A percentile compares a stretch with the other conserved stretches of the same genome.
These are phyloP conservation scores for Phialophora expanda DNA, from an alignment of 2,329 filamentous ascomycete genomes.

Conservation along the genomic window DNA sequence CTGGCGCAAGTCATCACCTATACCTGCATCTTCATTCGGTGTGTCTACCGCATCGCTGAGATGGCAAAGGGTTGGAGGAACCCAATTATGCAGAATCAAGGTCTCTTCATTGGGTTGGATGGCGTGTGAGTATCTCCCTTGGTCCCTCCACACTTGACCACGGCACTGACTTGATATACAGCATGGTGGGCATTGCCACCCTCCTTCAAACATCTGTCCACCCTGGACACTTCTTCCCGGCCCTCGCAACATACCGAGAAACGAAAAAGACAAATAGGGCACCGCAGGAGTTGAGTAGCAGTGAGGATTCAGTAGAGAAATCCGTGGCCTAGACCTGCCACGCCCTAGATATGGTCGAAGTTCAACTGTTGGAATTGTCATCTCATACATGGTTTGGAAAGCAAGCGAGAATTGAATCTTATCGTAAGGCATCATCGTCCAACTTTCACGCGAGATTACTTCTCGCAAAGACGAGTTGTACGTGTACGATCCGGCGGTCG, in stretches of 20 bases:
- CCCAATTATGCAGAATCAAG: constrained; percentile 55
- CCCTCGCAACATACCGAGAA: constrained; percentile 6
- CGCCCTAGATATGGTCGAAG: not conserved
- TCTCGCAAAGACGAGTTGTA: not conserved
- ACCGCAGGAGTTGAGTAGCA: not conserved
- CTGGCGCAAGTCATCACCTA: constrained; percentile 42
- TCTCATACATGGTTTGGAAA: not conserved
- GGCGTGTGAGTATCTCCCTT: constrained; percentile 41
- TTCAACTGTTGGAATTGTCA: not conserved
- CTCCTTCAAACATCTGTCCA: constrained; percentile 33
- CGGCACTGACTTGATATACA: not conserved
- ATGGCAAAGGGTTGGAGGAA: constrained; percentile 55
- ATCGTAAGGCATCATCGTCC: not conserved
- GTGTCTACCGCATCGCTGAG: constrained; percentile 57
- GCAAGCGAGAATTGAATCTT: not conserved
- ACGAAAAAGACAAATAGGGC: constrained; percentile 8
- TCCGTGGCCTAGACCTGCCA: not conserved
- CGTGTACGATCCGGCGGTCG: not conserved
- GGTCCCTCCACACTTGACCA: not conserved
- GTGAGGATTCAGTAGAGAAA: not conserved
- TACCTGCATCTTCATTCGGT: constrained; percentile 53
- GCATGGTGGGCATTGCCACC: constrained; percentile 26
- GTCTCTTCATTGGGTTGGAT: constrained; percentile 58
- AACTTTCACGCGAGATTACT: not conserved
- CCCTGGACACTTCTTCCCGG: constrained; percentile 33